Evolutionary conservation across 2,329 filamentous ascomycete species (phyloP).

Genomic region (Arthroderma sp.): DNA sequence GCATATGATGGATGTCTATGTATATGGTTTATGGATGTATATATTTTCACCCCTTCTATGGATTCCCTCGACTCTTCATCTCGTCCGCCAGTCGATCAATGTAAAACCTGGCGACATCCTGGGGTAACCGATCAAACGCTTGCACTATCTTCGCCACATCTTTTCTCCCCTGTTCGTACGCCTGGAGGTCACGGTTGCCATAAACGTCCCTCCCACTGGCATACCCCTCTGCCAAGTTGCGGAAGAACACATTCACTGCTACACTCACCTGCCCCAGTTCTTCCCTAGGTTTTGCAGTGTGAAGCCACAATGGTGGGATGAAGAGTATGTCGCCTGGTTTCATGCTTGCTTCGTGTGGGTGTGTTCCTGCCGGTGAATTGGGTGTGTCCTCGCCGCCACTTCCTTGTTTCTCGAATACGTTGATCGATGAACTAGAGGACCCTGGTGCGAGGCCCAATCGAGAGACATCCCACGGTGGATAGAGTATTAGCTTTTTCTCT

Average conservation of each 20-base stretch:
- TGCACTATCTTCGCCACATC: constrained; percentile 53
- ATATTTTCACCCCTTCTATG: no score
- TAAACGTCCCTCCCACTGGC: constrained; percentile 70
- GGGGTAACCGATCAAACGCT: constrained; percentile 41
- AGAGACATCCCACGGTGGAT: constrained; percentile 62
- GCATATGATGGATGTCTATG: no score
- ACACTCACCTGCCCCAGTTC: constrained; percentile 41
- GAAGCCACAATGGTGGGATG: constrained; percentile 72
- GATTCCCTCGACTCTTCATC: constrained; percentile 29
- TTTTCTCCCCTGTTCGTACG: constrained; percentile 67
- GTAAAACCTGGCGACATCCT: constrained; percentile 61
- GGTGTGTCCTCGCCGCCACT: constrained; percentile 22
- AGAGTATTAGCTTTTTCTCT: constrained; percentile 60
- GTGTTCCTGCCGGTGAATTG: constrained; percentile 50
- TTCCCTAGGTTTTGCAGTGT: constrained; percentile 42
- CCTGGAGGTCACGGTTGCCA: constrained; percentile 71
- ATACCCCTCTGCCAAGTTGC: constrained; percentile 50
- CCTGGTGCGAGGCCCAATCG: constrained; percentile 60
- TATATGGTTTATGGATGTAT: no score
- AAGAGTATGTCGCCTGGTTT: constrained; percentile 64
- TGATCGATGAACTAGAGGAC: constrained; percentile 63
- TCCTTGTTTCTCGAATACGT: constrained; percentile 46
- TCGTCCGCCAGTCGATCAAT: constrained; percentile 58
- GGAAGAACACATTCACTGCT: constrained; percentile 84
- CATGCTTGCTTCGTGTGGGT: constrained; percentile 54